Base-by-base conservation (phyloP, 2,329 filamentous ascomycete species). In the Penicillium sp. region DNA sequence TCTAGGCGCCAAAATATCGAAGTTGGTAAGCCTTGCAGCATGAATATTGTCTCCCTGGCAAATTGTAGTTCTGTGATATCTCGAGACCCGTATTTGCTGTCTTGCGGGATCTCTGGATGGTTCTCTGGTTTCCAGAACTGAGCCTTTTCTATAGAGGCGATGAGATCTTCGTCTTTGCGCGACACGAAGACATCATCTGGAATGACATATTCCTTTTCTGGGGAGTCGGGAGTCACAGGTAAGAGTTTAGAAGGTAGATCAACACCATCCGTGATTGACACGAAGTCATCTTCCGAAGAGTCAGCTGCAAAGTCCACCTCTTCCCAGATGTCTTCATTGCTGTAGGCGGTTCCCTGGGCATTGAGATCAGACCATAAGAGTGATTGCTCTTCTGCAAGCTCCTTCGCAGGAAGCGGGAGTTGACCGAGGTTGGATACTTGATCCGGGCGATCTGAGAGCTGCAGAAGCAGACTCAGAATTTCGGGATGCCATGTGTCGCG, bases 311-410 rank as follows among this genome's bases (percentile, higher is more conserved):
- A 73, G 44, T 73, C 65, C 32, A 70, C 62, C 24, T 64, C 58
- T 42, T 69, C 59, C 65, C 70, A 72, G 26, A 73, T 69, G 42
- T 70, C 65, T 45, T 73, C 67, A 14, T 67, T 60, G 24, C 60
- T 65, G 39, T 81, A 80, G 67, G 89, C 84, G 1, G 86, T 82
- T 54, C 93, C 89, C 41, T 91, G 84, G 7, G 74, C 77, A 39
- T 88, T 77, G 42, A 96, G 83, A 28, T 95, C 85, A 44, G 83
- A 78, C 90, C 90, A 96, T 18, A 78, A 86, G 44, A 95, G 66
- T 11, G 71, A 65, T 3, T 69, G 70, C 1, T 69, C 62, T 13
- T 74, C 71, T 3, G 73, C 66, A 1, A 75, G 70, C 29, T 34
- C n/a, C 20, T 40, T 46, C 13, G 73, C 74, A 2, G 85, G 67